Evolutionary conservation across 2,329 filamentous ascomycete species (phyloP).

Genomic region (Neonectria faginata): DNA sequence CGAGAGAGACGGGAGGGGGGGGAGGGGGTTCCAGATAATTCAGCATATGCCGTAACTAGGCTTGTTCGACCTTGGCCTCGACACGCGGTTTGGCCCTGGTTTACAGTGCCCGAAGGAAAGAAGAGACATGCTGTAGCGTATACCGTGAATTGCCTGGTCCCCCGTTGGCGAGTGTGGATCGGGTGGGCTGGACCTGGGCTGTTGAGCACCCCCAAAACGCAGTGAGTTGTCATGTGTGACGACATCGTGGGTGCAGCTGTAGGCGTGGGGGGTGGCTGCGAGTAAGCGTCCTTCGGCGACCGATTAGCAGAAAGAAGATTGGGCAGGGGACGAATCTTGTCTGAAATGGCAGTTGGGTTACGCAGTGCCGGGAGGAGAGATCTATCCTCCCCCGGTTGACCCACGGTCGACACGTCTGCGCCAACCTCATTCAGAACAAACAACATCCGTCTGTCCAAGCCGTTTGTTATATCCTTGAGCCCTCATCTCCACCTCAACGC

Average conservation of each 20-base stretch:
- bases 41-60: conserved; percentile 27
- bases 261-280: conserved; percentile 29
- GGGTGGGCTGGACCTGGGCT: conserved; percentile 30
- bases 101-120: conserved; percentile 32
- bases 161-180: conserved; percentile 37
- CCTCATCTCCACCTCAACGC: conserved; percentile 10
- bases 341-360: conserved; percentile 36
- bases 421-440: conserved; percentile 27
- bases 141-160: conserved; percentile 32
- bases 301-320: conserved; percentile 30
- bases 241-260: conserved; percentile 24
- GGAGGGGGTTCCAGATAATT: conserved; percentile 30
- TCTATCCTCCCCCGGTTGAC: conserved; percentile 34
- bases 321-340: conserved; percentile 38
- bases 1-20: too few relatives aligned
- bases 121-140: conserved; percentile 34
- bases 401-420: conserved; percentile 27
- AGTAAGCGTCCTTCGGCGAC: conserved; percentile 35
- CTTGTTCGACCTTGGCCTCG: conserved; percentile 29
- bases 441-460: conserved; percentile 22
- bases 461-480: conserved; percentile 1
- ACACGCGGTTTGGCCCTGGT: conserved; percentile 32
- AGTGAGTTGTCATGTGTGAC: conserved; percentile 38
- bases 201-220: conserved; percentile 30
- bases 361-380: conserved; percentile 38